Percentiles rank a stretch among this genome's conserved stretches.
phyloP scores from a whole-genome alignment of 495 filamentous ascomycete species.

The Penicillium atrosanguineum region DNA sequence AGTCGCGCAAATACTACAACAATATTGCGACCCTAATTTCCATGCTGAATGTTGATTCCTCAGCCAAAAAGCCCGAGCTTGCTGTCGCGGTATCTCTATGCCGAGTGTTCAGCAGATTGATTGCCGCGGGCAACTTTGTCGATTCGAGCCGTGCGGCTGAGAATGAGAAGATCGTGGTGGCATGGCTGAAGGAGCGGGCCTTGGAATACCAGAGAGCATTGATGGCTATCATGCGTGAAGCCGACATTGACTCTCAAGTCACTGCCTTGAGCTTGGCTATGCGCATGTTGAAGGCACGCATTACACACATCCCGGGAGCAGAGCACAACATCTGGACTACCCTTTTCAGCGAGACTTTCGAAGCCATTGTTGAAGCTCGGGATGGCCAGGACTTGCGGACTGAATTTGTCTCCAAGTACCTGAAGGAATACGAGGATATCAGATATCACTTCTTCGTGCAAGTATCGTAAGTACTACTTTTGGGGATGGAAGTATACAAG shows the following conservation, averaged over 20 bases:
- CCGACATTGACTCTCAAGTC: slow-evolving; percentile 47
- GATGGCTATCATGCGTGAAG: slow-evolving; percentile 51
- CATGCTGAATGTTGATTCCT: slow-evolving; percentile 50
- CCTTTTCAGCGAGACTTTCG: slow-evolving; percentile 62
- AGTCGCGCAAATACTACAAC: slow-evolving; percentile 89
- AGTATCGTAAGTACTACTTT: slow-evolving; percentile 48
- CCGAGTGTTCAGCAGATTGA: slow-evolving; percentile 81
- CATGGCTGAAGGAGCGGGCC: slow-evolving; percentile 76
- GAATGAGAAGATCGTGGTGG: slow-evolving; percentile 68
- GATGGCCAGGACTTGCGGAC: slow-evolving; percentile 55
- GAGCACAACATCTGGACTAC: slow-evolving; percentile 64
- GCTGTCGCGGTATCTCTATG: slow-evolving; percentile 78
- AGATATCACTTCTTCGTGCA: slow-evolving; percentile 74
- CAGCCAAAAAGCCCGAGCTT: slow-evolving; percentile 44
- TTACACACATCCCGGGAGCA: slow-evolving; percentile 55
- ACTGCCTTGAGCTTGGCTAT: slow-evolving; percentile 75
- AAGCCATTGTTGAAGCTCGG: slow-evolving; percentile 56
- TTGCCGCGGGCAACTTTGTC: slow-evolving; percentile 69
- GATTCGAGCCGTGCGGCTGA: slow-evolving; percentile 61
- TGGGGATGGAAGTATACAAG: neutral
- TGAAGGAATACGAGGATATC: slow-evolving; percentile 80
- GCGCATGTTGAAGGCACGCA: slow-evolving; percentile 77
- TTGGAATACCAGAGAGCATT: slow-evolving; percentile 63
- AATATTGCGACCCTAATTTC: slow-evolving; percentile 75
- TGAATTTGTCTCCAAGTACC: slow-evolving; percentile 73